A percentile compares a stretch with the other conserved stretches of the same genome.
These are phyloP conservation scores for Salix brachista DNA, from an alignment of 345 rosid genomes.

Conservation along the genomic window DNA sequence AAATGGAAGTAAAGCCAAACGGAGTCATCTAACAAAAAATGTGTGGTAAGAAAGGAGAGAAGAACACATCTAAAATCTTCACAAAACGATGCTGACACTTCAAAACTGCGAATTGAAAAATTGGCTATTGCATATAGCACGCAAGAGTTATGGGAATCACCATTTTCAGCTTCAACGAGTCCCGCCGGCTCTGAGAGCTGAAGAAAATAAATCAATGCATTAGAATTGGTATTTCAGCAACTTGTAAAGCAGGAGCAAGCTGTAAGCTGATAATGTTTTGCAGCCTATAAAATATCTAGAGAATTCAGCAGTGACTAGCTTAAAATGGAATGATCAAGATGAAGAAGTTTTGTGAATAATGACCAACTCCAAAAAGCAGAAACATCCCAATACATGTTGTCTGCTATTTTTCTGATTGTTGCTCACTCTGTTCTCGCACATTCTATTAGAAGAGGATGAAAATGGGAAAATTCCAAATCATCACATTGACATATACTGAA, in stretches of 20 bases:
- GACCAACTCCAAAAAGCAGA: not conserved
- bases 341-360: not conserved
- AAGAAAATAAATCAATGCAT: slow-evolving; percentile 21
- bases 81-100: not conserved
- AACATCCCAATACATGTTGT: not conserved
- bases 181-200: slow-evolving; percentile 97
- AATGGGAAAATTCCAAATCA: too few relatives aligned
- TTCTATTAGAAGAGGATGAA: not conserved
- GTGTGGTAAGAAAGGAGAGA: not conserved
- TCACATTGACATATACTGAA: too few relatives aligned
- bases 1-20: not conserved
- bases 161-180: slow-evolving; percentile 64
- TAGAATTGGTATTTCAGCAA: slow-evolving; percentile 7
- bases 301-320: not conserved
- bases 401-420: not conserved
- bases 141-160: slow-evolving; percentile 34
- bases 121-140: not conserved
- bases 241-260: not conserved
- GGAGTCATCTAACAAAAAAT: not conserved
- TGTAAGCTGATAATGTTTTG: not conserved
- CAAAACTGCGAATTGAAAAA: not conserved
- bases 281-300: not conserved
- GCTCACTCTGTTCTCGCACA: not conserved
- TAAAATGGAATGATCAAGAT: not conserved
- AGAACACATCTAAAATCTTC: not conserved